phyloP scores from a whole-genome alignment of 2,329 filamentous ascomycete genomes.

The Helotiales sp. region DNA sequence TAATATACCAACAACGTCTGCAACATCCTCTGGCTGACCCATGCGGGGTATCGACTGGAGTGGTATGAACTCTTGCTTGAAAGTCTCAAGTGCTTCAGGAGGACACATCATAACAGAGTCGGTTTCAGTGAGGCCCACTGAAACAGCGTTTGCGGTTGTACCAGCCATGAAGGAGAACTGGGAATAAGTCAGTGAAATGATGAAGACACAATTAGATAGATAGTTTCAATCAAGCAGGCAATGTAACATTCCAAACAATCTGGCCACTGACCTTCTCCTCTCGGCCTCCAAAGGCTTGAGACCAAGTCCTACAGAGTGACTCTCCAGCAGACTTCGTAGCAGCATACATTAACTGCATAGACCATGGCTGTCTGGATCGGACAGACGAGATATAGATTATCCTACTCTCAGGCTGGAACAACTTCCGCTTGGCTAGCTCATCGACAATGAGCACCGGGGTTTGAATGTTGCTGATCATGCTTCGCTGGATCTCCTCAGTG shows the following conservation, averaged over 20 bases:
- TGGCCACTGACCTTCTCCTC: conserved; percentile 31
- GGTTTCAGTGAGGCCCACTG: conserved; percentile 36
- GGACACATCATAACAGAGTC: conserved; percentile 37
- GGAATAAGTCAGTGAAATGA: neutral
- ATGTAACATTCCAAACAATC: too few relatives aligned
- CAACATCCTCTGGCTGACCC: conserved; percentile 39
- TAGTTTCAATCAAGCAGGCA: too few relatives aligned
- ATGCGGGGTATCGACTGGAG: conserved; percentile 36
- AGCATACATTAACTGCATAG: conserved; percentile 37
- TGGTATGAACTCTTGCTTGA: conserved; percentile 38
- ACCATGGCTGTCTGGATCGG: conserved; percentile 37
- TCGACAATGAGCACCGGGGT: conserved; percentile 39
- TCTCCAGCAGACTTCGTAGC: conserved; percentile 39
- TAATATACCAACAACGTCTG: conserved; percentile 38
- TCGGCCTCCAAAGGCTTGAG: conserved; percentile 38
- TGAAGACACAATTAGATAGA: neutral
- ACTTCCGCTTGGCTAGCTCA: conserved; percentile 33
- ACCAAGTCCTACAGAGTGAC: conserved; percentile 39
- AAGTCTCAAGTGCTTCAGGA: conserved; percentile 33
- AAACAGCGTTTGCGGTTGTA: conserved; percentile 39
- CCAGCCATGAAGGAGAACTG: conserved; percentile 38
- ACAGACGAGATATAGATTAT: conserved; percentile 40
- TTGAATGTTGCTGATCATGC: conserved; percentile 38
- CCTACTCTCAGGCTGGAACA: conserved; percentile 36
- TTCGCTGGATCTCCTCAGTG: conserved; percentile 32